These are phyloP conservation scores for Cladosporium halotolerans DNA, from an alignment of 2,329 filamentous ascomycete species.

Conservation along the genomic window DNA sequence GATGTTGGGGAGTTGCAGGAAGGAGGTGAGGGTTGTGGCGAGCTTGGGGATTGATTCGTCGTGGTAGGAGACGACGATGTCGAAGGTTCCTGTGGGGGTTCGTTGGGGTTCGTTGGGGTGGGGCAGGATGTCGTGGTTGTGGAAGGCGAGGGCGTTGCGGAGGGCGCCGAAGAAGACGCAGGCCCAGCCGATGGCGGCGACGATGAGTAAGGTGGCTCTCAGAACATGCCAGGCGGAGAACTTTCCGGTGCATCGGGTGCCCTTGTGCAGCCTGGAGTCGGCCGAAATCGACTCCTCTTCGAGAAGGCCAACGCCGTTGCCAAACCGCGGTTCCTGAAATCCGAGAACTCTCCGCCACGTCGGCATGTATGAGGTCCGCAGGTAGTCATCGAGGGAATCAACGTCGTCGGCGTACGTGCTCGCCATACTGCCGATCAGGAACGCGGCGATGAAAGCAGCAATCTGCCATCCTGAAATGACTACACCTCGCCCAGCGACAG, in stretches of 20 bases:
- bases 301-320: neutral
- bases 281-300: neutral
- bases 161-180: conserved; percentile 3
- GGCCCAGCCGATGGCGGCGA: neutral
- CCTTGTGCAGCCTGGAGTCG: neutral
- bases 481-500: neutral
- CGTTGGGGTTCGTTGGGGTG: neutral
- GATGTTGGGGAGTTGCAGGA: conserved; percentile 7
- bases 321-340: neutral
- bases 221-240: conserved; percentile 2
- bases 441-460: conserved; percentile 1
- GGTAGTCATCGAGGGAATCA: neutral
- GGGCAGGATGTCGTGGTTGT: neutral
- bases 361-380: neutral
- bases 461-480: conserved; percentile 5
- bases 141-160: neutral
- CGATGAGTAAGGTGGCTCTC: neutral
- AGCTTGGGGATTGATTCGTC: conserved; percentile 13
- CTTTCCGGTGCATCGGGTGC: neutral
- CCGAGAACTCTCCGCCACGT: conserved; percentile 5
- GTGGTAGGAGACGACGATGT: conserved; percentile 15
- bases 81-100: neutral
- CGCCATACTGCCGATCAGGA: neutral
- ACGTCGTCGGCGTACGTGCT: neutral
- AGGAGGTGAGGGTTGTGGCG: conserved; percentile 5